Evolutionary conservation across 1,139 yeast genomes (phyloP).

Genomic region (Protomyces lactucae-debilis): DNA sequence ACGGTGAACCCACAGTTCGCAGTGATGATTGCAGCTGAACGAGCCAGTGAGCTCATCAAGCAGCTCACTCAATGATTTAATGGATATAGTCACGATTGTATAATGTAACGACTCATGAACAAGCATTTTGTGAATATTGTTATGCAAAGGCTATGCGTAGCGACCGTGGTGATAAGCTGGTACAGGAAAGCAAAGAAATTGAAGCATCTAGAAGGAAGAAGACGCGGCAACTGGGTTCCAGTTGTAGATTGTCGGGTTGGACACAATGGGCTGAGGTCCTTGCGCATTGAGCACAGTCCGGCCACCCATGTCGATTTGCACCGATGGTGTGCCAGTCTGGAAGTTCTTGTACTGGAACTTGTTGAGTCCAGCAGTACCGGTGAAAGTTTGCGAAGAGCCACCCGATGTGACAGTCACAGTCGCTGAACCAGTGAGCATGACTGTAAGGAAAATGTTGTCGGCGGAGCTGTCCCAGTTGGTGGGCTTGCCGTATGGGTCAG

Average conservation of each 20-base stretch:
- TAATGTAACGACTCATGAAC: background rate
- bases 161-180: background rate
- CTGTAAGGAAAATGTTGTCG: constrained; percentile 23
- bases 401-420: constrained; percentile 27
- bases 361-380: constrained; percentile 25
- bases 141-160: constrained; percentile 2
- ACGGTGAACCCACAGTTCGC: constrained; percentile 8
- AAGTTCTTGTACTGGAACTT: constrained; percentile 20
- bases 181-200: background rate
- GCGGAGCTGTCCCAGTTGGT: constrained; percentile 20
- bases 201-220: constrained; percentile 4
- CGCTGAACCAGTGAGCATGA: constrained; percentile 25
- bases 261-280: constrained; percentile 12
- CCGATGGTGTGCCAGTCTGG: constrained; percentile 22
- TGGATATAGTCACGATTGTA: no score
- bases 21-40: constrained; percentile 12
- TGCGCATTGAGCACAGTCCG: constrained; percentile 5
- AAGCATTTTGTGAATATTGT: background rate
- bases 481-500: constrained; percentile 27
- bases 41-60: constrained; percentile 2
- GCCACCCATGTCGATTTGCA: constrained; percentile 14
- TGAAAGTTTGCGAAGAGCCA: constrained; percentile 14
- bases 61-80: background rate
- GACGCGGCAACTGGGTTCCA: constrained; percentile 22
- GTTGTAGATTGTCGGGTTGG: constrained; percentile 22